Conservation (phyloP, 2,329 filamentous ascomycete genomes). For the Daldinia eschscholtzii region DNA sequence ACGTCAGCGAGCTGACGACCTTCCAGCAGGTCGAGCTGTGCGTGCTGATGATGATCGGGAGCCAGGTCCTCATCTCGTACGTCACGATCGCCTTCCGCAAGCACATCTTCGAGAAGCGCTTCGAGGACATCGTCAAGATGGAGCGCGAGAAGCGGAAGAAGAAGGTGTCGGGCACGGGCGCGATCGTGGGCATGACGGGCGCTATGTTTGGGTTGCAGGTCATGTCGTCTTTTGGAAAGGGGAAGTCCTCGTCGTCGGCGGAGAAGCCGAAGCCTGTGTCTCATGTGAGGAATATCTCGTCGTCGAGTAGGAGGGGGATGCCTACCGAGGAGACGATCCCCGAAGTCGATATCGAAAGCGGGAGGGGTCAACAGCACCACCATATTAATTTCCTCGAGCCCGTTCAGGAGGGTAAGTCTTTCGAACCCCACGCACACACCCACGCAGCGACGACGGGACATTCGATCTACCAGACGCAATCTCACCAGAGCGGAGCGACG, state of each 20-base stretch:
- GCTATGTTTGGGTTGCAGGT: conserved; percentile 50
- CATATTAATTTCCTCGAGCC: conserved; percentile 48
- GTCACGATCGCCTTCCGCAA: conserved; percentile 72
- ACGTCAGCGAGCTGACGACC: conserved; percentile 72
- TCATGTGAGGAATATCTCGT: conserved; percentile 17
- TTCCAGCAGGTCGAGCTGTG: conserved; percentile 77
- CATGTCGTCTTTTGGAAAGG: conserved; percentile 49
- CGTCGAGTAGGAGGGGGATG: conserved; percentile 13
- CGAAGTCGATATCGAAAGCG: conserved; percentile 24
- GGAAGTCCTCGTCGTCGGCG: conserved; percentile 6
- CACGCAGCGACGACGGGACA: conserved; percentile 39
- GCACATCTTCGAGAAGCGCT: conserved; percentile 71
- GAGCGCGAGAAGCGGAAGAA: conserved; percentile 53
- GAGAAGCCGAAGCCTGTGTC: conserved; percentile 32
- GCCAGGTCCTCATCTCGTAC: conserved; percentile 74
- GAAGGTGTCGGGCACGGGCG: conserved; percentile 42
- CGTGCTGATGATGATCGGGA: conserved; percentile 74
- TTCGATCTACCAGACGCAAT: conserved; percentile 45
- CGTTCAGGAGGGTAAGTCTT: conserved; percentile 40
- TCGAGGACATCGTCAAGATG: conserved; percentile 64
- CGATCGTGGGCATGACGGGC: conserved; percentile 46
- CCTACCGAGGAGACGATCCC: conserved; percentile 26
- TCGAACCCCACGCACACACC: conserved; percentile 38
- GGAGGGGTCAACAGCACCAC: conserved; percentile 37
- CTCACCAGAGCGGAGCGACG: conserved; percentile 40